phyloP scores from a whole-genome alignment of 139 green algal genomes.

The Nannochloris sp. region DNA sequence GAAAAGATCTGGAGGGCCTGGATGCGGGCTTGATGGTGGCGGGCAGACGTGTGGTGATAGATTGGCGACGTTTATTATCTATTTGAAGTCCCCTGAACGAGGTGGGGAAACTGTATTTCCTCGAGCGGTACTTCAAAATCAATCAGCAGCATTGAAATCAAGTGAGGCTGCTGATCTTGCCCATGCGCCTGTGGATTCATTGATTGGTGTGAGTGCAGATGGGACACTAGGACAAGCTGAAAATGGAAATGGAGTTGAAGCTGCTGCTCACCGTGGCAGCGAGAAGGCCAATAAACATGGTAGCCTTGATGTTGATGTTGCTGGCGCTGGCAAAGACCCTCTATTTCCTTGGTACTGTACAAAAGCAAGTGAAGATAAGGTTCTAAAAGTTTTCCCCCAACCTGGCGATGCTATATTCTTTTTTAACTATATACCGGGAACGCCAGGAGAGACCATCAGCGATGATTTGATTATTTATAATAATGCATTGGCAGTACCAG shows the following conservation, averaged over 20 bases:
- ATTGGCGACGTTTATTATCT: constrained; percentile 40
- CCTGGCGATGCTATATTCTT: constrained; percentile 28
- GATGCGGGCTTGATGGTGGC: constrained; percentile 19
- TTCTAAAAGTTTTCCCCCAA: constrained; percentile 12
- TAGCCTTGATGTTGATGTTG: no score
- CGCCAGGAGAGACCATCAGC: neutral
- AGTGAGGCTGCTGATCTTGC: neutral
- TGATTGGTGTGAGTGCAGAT: no score
- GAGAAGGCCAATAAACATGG: no score
- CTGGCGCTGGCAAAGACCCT: no score
- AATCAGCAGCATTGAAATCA: neutral
- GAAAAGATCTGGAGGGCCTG: constrained; percentile 24
- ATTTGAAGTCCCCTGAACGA: constrained; percentile 4
- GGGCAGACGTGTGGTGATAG: constrained; percentile 33
- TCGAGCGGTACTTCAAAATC: neutral
- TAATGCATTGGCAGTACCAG: constrained; percentile 16
- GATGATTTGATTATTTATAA: no score
- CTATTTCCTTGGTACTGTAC: no score
- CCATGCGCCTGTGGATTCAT: no score
- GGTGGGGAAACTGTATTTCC: constrained; percentile 17
- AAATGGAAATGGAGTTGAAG: no score
- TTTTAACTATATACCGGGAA: constrained; percentile 5
- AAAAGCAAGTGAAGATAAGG: neutral
- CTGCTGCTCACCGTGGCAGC: no score
- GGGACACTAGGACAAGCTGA: no score